These are phyloP conservation scores for Symmetrospora coprosmae DNA, from an alignment of 768 basidiomycete genomes.

Conservation along the genomic window DNA sequence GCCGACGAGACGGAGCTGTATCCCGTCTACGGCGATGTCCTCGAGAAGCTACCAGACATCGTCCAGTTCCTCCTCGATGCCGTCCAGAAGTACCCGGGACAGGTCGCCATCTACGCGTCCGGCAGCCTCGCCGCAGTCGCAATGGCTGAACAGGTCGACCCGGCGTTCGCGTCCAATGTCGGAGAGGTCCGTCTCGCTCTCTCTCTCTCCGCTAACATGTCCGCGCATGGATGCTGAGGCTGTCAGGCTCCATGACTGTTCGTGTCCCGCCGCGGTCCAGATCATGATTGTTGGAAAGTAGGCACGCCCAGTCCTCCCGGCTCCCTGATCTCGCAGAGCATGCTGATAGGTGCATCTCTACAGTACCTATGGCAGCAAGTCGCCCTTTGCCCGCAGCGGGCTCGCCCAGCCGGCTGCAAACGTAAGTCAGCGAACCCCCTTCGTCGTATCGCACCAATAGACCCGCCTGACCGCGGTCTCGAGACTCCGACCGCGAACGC, in stretches of 20 bases:
- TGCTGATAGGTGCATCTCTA: background rate
- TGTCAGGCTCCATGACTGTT: too few species aligned
- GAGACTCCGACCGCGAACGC: too few species aligned
- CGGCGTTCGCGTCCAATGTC: background rate
- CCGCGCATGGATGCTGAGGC: background rate
- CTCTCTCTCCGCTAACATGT: background rate
- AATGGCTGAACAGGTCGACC: slow-evolving; percentile 1
- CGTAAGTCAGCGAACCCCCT: background rate
- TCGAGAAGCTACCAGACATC: background rate
- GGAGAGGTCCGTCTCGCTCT: background rate
- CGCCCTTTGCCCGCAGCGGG: background rate
- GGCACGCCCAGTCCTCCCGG: background rate
- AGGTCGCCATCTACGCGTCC: slow-evolving; percentile 13
- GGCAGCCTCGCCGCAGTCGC: background rate
- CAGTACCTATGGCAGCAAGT: background rate
- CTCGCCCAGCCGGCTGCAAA: background rate
- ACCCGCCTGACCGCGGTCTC: background rate
- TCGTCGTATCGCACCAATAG: too few species aligned
- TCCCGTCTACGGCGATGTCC: background rate
- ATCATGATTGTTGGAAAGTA: background rate
- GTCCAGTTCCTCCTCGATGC: slow-evolving; percentile 1
- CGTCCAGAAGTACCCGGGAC: slow-evolving; percentile 1
- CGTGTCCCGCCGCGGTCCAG: too few species aligned
- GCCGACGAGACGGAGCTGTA: slow-evolving; percentile 8
- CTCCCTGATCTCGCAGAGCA: background rate